phyloP scores from a whole-genome alignment of 2,329 filamentous ascomycete genomes.

The Cordyceps cicadae region DNA sequence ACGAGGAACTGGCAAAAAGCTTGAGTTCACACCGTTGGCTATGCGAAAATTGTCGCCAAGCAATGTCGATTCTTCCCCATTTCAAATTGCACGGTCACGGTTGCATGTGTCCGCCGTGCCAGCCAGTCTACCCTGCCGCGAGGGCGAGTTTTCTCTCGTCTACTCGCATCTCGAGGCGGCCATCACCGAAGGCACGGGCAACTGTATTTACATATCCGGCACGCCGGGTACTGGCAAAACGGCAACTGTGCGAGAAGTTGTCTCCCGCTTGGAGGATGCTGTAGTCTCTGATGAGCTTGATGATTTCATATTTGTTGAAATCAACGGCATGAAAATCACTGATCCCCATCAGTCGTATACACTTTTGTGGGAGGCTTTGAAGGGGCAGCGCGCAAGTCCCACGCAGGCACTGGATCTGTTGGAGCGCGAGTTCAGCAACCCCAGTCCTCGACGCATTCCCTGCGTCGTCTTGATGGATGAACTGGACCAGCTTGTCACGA shows the following conservation, averaged over 20 bases:
- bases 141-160: constrained; percentile 83
- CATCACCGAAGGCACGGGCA: constrained; percentile 85
- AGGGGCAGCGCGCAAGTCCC: constrained; percentile 85
- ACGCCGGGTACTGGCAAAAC: constrained; percentile 97
- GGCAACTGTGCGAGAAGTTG: constrained; percentile 90
- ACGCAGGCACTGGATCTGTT: constrained; percentile 85
- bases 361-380: constrained; percentile 89
- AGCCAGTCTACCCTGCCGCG: constrained; percentile 78
- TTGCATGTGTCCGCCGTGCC: constrained; percentile 94
- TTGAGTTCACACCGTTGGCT: constrained; percentile 93
- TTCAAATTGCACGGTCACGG: constrained; percentile 79
- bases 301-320: constrained; percentile 98
- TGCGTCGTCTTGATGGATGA: constrained; percentile 99
- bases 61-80: constrained; percentile 72
- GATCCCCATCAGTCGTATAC: constrained; percentile 96
- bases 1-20: constrained; percentile 49
- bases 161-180: constrained; percentile 91
- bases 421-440: constrained; percentile 86
- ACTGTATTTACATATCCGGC: constrained; percentile 99
- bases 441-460: constrained; percentile 81
- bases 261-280: constrained; percentile 78
- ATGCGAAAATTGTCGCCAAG: constrained; percentile 73
- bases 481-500: constrained; percentile 92
- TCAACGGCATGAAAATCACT: constrained; percentile 99
- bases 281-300: constrained; percentile 87